Percentiles rank a stretch among this genome's conserved stretches.
phyloP scores from a whole-genome alignment of 2,329 filamentous ascomycete species.

The Hypoxylon sp. region DNA sequence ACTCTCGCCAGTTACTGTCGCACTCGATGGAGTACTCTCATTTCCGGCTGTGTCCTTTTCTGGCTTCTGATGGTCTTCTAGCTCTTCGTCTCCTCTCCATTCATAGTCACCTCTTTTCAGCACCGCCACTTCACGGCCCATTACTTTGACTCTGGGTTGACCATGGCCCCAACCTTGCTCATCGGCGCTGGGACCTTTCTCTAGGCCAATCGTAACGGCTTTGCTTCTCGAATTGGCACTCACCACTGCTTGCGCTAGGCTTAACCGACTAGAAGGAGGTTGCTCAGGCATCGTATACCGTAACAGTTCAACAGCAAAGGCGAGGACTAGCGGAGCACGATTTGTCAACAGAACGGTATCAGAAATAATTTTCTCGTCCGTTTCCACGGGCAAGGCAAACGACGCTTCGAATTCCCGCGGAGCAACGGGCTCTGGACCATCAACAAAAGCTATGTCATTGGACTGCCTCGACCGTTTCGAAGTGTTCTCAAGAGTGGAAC shows the following conservation, averaged over 20 bases:
- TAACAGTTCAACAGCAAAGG: slow-evolving; percentile 81
- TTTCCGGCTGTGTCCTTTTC: slow-evolving; percentile 24
- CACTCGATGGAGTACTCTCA: slow-evolving; percentile 36
- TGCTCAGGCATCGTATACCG: slow-evolving; percentile 89
- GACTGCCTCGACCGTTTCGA: slow-evolving; percentile 56
- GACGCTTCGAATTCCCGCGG: slow-evolving; percentile 74
- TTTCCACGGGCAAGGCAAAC: slow-evolving; percentile 70
- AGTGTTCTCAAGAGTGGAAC: slow-evolving; percentile 45
- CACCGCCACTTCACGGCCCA: slow-evolving; percentile 81
- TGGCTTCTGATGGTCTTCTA: slow-evolving; percentile 40
- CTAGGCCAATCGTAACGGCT: slow-evolving; percentile 80
- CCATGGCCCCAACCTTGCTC: slow-evolving; percentile 81
- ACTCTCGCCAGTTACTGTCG: slow-evolving; percentile 39
- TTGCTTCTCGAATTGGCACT: slow-evolving; percentile 85
- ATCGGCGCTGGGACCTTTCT: slow-evolving; percentile 74
- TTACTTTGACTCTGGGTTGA: slow-evolving; percentile 79
- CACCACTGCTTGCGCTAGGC: slow-evolving; percentile 86
- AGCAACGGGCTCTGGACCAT: slow-evolving; percentile 56
- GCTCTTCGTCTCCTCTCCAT: slow-evolving; percentile 63
- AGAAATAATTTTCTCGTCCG: slow-evolving; percentile 72
- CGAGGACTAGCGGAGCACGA: slow-evolving; percentile 84
- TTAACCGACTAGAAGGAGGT: slow-evolving; percentile 85
- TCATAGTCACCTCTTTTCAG: slow-evolving; percentile 84
- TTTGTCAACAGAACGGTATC: slow-evolving; percentile 77
- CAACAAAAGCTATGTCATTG: slow-evolving; percentile 49